Percentiles rank a stretch among this genome's conserved stretches.
Conservation (phyloP, 768 basidiomycete genomes). For the Macrocybe gigantea region DNA sequence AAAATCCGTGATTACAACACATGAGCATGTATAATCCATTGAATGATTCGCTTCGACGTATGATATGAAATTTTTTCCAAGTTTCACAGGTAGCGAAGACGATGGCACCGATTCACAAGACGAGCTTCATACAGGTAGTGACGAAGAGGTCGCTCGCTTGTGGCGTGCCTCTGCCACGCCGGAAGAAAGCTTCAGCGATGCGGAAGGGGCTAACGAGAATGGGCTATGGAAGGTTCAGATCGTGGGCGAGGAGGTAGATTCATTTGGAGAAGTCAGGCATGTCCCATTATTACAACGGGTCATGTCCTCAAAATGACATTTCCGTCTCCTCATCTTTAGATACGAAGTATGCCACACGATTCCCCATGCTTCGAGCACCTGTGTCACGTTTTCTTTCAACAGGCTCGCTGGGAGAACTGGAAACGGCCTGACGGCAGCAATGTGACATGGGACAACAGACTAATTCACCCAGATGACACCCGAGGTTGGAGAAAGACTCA, state of each 20-base stretch:
- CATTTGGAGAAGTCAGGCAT: slow-evolving; percentile 23
- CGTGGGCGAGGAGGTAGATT: slow-evolving; percentile 34
- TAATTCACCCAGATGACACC: slow-evolving; percentile 11
- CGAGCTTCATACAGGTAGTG: too few relatives aligned
- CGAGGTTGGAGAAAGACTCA: slow-evolving; percentile 28
- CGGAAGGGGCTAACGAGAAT: slow-evolving; percentile 19
- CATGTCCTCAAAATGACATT: neutral
- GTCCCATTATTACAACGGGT: slow-evolving; percentile 1
- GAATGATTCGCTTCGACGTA: too few relatives aligned
- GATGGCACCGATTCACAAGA: too few relatives aligned
- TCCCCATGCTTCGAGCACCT: neutral
- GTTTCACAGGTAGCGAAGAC: too few relatives aligned
- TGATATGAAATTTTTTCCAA: too few relatives aligned
- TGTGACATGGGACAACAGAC: slow-evolving; percentile 43
- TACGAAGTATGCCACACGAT: slow-evolving; percentile 20
- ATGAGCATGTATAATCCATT: too few relatives aligned
- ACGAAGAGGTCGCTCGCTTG: neutral
- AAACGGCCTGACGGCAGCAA: slow-evolving; percentile 43
- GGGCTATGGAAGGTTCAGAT: slow-evolving; percentile 27
- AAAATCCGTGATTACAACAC: too few relatives aligned
- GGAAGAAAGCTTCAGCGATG: slow-evolving; percentile 20
- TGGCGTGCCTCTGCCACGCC: slow-evolving; percentile 17
- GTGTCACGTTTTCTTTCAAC: neutral
- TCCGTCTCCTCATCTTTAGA: slow-evolving; percentile 9
- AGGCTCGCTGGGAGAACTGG: slow-evolving; percentile 55